Evolutionary conservation across 108 stramenopile genomes (phyloP), one percentile per base, ranked within the genome.

Genomic region (Stephanodiscus minutulus): DNA sequence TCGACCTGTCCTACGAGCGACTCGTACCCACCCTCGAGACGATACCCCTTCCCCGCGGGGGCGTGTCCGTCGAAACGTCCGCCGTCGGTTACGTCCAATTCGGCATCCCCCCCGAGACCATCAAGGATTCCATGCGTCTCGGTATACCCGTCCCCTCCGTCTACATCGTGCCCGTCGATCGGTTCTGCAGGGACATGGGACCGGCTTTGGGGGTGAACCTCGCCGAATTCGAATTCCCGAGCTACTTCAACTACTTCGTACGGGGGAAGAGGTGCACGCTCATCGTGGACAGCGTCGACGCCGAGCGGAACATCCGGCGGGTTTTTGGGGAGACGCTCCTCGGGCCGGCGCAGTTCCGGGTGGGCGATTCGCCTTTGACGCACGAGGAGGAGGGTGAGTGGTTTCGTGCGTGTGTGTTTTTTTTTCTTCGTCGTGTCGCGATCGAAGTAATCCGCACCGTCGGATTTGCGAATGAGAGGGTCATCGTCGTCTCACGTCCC

Each of bases 201-300:
- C 91, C 91, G 7, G 91, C 91, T 3, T 66, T 98, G 7, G 97
- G 97, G 15, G 89, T 95, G 9, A 98, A 98, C 64, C 81, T 98
- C 12, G 96, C 94, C 18, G 97, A 98, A 69, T 96, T 98, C 69
- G 97, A 98, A 76, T 98, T 97, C 81, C 97, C 97, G 9, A 96
- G 91, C 6, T 98, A 98, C 73, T 98, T 95, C 78, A 96, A 95
- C 68, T 98, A 95, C 64, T 98, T 98, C 68, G 85, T 96, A 7
- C 82, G 86, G 57, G 81, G 91, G 8, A 87, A 90, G 58, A 72
- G 82, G n/a, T 93, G 92, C 61, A 96, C 91, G 17, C 81, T 96
- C 35, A 86, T 96, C 24, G 94, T 95, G 9, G 94, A 95, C 56
- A 83, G 81, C 8, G 82, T 86, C 17, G 89, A 89, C 29, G 91